phyloP scores from a whole-genome alignment of 371 early-diverging fungal genomes.

The Polyrhizophydium stewartii region DNA sequence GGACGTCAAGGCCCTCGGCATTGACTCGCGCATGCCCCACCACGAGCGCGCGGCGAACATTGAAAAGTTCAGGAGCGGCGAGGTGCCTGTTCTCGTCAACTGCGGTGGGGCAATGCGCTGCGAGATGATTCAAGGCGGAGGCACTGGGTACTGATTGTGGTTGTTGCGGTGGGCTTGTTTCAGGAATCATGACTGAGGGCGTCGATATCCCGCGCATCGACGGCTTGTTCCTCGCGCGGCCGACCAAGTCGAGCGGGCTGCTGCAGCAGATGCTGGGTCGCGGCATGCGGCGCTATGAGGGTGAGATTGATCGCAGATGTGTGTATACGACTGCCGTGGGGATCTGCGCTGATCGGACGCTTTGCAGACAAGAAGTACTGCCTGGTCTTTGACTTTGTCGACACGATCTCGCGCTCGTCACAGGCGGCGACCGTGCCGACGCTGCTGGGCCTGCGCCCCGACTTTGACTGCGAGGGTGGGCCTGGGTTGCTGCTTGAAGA shows the following conservation, averaged over 20 bases:
- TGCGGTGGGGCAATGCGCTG: conserved; percentile 49
- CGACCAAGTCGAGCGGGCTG: conserved; percentile 73
- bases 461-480: not conserved
- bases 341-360: not conserved
- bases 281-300: conserved; percentile 62
- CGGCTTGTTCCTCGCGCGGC: conserved; percentile 82
- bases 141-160: too few species aligned
- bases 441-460: conserved; percentile 28
- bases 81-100: conserved; percentile 80
- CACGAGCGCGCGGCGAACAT: conserved; percentile 54
- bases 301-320: not conserved
- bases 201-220: conserved; percentile 85
- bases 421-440: conserved; percentile 28
- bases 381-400: conserved; percentile 84
- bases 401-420: conserved; percentile 23
- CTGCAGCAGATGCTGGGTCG: conserved; percentile 96
- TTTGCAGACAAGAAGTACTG: conserved; percentile 67
- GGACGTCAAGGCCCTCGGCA: conserved; percentile 58
- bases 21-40: conserved; percentile 59
- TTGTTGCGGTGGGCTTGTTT: not conserved
- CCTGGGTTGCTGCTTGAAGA: too few species aligned
- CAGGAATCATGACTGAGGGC: conserved; percentile 43
- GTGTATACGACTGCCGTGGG: not conserved
- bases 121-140: too few species aligned
- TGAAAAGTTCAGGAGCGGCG: conserved; percentile 54